These are phyloP conservation scores for Marchantia polymorpha DNA, from an alignment of 225 moss, liverwort and hornwort genomes.

Conservation along the genomic window DNA sequence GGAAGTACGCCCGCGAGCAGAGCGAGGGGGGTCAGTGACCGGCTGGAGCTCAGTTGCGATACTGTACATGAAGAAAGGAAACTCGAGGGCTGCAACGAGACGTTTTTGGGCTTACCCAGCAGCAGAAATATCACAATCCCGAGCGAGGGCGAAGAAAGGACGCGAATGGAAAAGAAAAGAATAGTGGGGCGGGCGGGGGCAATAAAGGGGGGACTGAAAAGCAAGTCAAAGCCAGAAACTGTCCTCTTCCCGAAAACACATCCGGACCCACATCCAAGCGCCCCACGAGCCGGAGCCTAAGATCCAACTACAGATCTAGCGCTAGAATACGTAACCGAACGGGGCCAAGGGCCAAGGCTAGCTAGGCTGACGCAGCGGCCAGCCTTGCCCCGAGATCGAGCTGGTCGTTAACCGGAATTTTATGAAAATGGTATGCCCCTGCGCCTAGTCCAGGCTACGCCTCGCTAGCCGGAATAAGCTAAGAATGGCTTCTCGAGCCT, in stretches of 20 bases:
- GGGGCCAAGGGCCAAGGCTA: background rate
- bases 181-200: background rate
- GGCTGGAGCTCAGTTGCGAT: no score
- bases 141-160: background rate
- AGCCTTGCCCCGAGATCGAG: background rate
- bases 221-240: background rate
- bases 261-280: constrained; percentile 1
- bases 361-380: background rate
- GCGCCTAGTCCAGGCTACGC: background rate
- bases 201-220: background rate
- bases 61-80: no score
- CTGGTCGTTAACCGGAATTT: background rate
- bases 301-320: background rate
- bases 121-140: no score
- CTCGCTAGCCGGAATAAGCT: background rate
- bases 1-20: no score
- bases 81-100: no score
- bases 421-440: background rate
- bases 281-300: background rate
- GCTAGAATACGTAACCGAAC: background rate
- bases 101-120: no score
- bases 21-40: no score
- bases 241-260: background rate
- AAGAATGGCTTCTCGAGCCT: background rate
- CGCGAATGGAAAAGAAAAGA: background rate